Conservation (phyloP, 345 rosid genomes). For the Eucalyptus fibrosa region DNA sequence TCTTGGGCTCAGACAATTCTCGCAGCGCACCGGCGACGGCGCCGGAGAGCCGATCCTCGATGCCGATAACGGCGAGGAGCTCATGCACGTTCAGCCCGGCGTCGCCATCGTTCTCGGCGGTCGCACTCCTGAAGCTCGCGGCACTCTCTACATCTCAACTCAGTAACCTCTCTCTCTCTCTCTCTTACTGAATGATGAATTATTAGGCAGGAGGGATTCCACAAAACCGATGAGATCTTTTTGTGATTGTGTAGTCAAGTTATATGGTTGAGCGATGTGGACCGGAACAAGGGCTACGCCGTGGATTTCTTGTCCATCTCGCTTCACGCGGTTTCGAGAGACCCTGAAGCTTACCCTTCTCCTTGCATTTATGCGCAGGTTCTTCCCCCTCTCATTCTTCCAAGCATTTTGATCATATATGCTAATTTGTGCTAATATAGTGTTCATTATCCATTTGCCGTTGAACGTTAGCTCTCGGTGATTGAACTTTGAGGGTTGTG, state of each 20-base stretch:
- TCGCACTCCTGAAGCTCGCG: constrained; percentile 53
- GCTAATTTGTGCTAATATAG: not conserved
- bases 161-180: constrained; percentile 9
- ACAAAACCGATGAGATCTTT: not conserved
- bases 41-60: constrained; percentile 61
- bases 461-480: not conserved
- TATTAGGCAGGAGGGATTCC: not conserved
- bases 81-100: constrained; percentile 54
- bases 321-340: constrained; percentile 85
- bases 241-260: constrained; percentile 43
- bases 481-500: not conserved
- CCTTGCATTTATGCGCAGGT: constrained; percentile 96
- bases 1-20: constrained; percentile 56
- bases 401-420: not conserved
- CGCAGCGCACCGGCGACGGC: constrained; percentile 35
- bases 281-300: constrained; percentile 59
- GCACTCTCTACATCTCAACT: constrained; percentile 84
- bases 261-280: constrained; percentile 80
- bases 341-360: constrained; percentile 75
- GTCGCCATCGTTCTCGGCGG: constrained; percentile 69
- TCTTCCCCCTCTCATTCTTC: not conserved
- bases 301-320: constrained; percentile 80
- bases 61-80: constrained; percentile 56
- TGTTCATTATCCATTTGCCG: not conserved
- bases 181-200: not conserved